phyloP scores from a whole-genome alignment of 2,329 filamentous ascomycete genomes.

The Diaporthe amygdali region DNA sequence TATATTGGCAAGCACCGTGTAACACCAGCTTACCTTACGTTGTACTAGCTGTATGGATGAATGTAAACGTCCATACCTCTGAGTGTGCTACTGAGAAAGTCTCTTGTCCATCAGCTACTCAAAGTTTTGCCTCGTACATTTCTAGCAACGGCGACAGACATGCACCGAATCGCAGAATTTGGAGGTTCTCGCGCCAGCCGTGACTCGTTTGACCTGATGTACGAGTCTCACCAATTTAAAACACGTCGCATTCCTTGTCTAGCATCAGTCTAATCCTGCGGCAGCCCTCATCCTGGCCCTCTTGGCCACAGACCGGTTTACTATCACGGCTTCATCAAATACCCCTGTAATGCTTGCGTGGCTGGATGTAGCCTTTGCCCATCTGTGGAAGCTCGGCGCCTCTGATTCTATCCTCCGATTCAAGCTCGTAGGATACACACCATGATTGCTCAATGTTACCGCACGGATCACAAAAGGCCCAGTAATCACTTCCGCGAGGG shows the following conservation, averaged over 20 bases:
- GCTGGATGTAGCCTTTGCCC: conserved; percentile 61
- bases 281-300: conserved; percentile 25
- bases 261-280: conserved; percentile 17
- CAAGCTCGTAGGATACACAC: conserved; percentile 54
- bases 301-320: conserved; percentile 45
- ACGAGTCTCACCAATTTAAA: neutral
- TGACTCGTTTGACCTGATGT: neutral
- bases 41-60: neutral
- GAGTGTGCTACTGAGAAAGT: neutral
- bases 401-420: conserved; percentile 34
- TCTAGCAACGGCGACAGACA: neutral
- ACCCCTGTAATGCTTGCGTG: conserved; percentile 68
- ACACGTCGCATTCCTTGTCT: neutral
- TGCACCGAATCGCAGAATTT: too few relatives aligned
- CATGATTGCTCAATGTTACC: conserved; percentile 46
- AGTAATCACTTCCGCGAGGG: conserved; percentile 68
- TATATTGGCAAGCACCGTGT: neutral
- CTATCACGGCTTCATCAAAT: conserved; percentile 56
- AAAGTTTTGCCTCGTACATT: neutral
- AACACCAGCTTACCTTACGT: neutral
- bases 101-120: neutral
- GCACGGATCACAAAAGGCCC: conserved; percentile 15
- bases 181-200: neutral
- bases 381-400: conserved; percentile 60
- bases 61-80: neutral